Percentiles rank a stretch among this genome's conserved stretches.
Evolutionary conservation across 2,329 filamentous ascomycete genomes (phyloP).

Genomic region (Phialophora verrucosa): DNA sequence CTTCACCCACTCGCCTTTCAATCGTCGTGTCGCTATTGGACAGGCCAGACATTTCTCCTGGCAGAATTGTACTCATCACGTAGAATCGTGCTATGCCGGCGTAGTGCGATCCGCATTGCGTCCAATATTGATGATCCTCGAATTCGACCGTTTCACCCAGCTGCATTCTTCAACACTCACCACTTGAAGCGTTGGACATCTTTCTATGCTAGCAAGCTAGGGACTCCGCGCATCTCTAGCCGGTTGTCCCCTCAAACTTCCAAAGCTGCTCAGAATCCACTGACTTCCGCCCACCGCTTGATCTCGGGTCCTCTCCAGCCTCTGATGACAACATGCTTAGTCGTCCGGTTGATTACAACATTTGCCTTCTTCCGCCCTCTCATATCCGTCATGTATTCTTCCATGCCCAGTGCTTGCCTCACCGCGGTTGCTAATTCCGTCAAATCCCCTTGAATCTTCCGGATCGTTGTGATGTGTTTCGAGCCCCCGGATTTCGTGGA

Average conservation of each 20-base stretch:
- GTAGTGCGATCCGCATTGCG: not conserved
- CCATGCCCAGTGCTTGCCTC: conserved; percentile 62
- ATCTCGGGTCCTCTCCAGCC: conserved; percentile 53
- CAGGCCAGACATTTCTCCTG: not conserved
- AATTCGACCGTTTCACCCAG: too few relatives aligned
- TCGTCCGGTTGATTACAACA: conserved; percentile 63
- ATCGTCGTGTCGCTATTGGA: not conserved
- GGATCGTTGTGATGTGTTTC: conserved; percentile 73
- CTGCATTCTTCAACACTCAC: not conserved
- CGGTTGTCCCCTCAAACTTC: not conserved
- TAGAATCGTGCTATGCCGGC: not conserved
- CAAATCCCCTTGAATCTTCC: conserved; percentile 78
- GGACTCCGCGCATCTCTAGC: not conserved
- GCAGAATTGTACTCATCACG: not conserved
- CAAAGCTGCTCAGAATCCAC: conserved; percentile 40
- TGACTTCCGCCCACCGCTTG: conserved; percentile 38
- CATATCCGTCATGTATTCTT: conserved; percentile 49
- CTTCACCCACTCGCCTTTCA: not conserved
- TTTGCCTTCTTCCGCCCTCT: conserved; percentile 44
- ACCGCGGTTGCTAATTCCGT: conserved; percentile 69
- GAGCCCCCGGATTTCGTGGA: conserved; percentile 76
- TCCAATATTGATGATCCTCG: not conserved
- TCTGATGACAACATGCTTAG: conserved; percentile 76
- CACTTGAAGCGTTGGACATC: not conserved
- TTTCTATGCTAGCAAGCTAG: not conserved